phyloP scores from a whole-genome alignment of 2,329 filamentous ascomycete genomes.

The Verticillium tricorpus region DNA sequence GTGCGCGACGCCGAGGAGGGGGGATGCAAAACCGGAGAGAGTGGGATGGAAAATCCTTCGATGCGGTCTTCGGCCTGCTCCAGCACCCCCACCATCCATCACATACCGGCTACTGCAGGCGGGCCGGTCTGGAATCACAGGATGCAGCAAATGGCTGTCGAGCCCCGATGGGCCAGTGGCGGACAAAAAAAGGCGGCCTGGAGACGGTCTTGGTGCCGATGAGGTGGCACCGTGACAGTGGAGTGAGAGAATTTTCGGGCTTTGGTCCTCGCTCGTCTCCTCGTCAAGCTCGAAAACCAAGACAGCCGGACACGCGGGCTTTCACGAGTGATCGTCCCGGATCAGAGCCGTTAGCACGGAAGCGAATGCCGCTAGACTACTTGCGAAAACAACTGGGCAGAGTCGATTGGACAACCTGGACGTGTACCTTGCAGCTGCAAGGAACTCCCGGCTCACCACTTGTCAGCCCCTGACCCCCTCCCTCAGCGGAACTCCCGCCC shows the following conservation, averaged over 20 bases:
- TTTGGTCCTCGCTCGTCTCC: neutral
- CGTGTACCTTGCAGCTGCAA: conserved; percentile 15
- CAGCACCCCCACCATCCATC: neutral
- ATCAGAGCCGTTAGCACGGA: conserved; percentile 8
- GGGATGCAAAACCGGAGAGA: neutral
- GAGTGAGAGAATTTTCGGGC: conserved; percentile 3
- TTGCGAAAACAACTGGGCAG: conserved; percentile 2
- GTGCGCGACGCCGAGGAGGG: neutral
- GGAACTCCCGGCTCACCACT: conserved; percentile 7
- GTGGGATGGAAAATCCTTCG: neutral
- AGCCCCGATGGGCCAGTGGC: neutral
- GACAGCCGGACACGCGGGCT: neutral
- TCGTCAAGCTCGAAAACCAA: neutral
- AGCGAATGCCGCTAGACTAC: neutral
- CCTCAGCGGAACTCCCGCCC: neutral
- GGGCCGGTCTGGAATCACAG: conserved; percentile 1
- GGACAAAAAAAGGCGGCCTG: neutral
- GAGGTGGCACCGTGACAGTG: neutral
- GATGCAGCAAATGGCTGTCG: neutral
- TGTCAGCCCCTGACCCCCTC: neutral
- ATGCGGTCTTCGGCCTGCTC: neutral
- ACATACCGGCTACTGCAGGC: conserved; percentile 8
- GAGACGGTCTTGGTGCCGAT: neutral
- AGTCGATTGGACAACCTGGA: neutral
- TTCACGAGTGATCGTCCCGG: conserved; percentile 12